Percentiles rank a stretch among this genome's conserved stretches.
Evolutionary conservation across 345 rosid genomes (phyloP).

Genomic region (Pugionium cornutum): DNA sequence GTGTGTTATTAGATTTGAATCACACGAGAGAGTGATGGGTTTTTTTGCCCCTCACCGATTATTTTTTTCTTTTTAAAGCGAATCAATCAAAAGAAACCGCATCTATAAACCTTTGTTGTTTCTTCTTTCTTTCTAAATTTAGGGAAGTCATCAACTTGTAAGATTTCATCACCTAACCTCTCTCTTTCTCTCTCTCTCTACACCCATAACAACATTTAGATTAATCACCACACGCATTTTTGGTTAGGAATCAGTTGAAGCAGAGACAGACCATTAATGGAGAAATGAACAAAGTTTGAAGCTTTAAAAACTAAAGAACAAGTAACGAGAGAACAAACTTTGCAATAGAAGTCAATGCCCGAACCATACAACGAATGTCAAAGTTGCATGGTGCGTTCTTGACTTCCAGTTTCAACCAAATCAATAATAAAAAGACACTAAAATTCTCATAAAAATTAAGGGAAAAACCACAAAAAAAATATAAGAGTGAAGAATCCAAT

Average conservation of each 20-base stretch:
- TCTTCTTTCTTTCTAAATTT: slow-evolving; percentile 29
- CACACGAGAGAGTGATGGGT: slow-evolving; percentile 31
- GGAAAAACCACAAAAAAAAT: slow-evolving; percentile 40
- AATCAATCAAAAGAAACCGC: slow-evolving; percentile 29
- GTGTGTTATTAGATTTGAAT: slow-evolving; percentile 18
- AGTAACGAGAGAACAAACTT: slow-evolving; percentile 4
- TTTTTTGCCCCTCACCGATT: slow-evolving; percentile 25
- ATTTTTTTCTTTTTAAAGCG: slow-evolving; percentile 13
- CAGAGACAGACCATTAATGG: slow-evolving; percentile 4
- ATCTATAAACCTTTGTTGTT: slow-evolving; percentile 27
- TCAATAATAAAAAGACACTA: slow-evolving; percentile 29
- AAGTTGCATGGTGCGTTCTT: slow-evolving; percentile 91
- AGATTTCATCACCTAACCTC: slow-evolving; percentile 30
- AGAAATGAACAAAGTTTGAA: slow-evolving; percentile 14
- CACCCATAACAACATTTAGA: slow-evolving; percentile 21
- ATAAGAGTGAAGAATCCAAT: slow-evolving; percentile 36
- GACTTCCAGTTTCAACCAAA: slow-evolving; percentile 61
- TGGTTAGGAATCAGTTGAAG: slow-evolving; percentile 19
- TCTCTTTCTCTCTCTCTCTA: background rate
- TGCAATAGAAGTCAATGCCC: slow-evolving; percentile 91
- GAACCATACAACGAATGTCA: slow-evolving; percentile 67
- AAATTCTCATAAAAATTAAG: slow-evolving; percentile 22
- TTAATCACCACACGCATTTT: slow-evolving; percentile 5
- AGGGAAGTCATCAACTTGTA: slow-evolving; percentile 38
- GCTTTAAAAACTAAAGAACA: background rate